These are phyloP conservation scores for Penicillium tannophilum DNA, from an alignment of 495 filamentous ascomycete genomes.

Conservation along the genomic window DNA sequence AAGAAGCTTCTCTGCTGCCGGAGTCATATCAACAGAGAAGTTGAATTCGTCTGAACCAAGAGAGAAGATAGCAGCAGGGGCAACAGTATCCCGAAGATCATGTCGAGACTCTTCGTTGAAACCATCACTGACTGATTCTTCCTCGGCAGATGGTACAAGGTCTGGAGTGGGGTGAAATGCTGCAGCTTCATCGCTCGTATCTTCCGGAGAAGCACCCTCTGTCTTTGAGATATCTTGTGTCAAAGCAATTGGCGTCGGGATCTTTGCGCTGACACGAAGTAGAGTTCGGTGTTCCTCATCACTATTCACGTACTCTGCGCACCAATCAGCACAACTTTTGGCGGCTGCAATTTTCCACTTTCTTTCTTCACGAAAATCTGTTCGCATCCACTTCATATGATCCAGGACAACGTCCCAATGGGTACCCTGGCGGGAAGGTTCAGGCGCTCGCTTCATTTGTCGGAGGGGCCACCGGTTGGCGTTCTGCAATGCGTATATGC, in stretches of 20 bases:
- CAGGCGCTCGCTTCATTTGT: conserved; percentile 75
- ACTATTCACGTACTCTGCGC: conserved; percentile 75
- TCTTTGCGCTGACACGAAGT: conserved; percentile 65
- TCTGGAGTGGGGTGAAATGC: conserved; percentile 66
- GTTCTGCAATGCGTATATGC: conserved; percentile 86
- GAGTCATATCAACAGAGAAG: conserved; percentile 74
- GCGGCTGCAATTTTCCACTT: conserved; percentile 90
- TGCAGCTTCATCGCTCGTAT: conserved; percentile 34
- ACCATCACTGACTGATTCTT: conserved; percentile 54
- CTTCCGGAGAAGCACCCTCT: conserved; percentile 30
- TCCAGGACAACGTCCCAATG: conserved; percentile 86
- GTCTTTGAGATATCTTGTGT: conserved; percentile 23
- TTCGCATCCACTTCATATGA: conserved; percentile 96
- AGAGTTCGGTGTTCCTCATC: conserved; percentile 59
- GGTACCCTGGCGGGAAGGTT: conserved; percentile 71
- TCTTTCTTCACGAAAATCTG: conserved; percentile 89
- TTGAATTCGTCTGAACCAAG: conserved; percentile 79
- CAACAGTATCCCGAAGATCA: conserved; percentile 42
- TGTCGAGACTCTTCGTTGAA: conserved; percentile 49
- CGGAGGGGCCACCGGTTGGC: conserved; percentile 88
- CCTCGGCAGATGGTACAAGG: conserved; percentile 64
- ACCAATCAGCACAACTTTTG: conserved; percentile 72
- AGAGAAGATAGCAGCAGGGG: conserved; percentile 79
- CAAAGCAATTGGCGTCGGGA: conserved; percentile 25
- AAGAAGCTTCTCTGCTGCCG: conserved; percentile 79